Conservation (phyloP, 176 grass and related monocot genomes). For the Poa annua region DNA sequence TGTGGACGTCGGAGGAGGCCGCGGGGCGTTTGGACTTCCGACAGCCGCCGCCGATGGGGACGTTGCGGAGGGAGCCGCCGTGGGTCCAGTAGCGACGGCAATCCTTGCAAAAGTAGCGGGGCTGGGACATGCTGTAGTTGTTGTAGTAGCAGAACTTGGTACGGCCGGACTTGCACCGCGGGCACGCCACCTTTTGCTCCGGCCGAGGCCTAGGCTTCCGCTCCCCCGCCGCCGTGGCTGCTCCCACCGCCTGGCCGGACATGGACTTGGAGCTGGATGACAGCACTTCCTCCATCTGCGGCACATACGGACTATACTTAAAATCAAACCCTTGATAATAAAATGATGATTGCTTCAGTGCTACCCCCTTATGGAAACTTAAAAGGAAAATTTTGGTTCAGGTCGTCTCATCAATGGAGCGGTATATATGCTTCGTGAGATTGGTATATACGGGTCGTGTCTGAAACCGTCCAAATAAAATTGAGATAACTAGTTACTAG, state of each 20-base stretch:
- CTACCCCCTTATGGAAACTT: too few relatives aligned
- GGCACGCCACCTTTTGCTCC: constrained; percentile 51
- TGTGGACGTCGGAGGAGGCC: background rate
- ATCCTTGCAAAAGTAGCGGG: constrained; percentile 58
- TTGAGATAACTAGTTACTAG: background rate
- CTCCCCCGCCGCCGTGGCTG: background rate
- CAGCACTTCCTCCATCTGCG: constrained; percentile 3
- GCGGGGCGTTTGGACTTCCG: constrained; percentile 38
- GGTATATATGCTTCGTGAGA: too few relatives aligned
- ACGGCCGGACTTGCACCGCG: constrained; percentile 57
- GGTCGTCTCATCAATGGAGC: too few relatives aligned
- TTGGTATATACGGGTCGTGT: too few relatives aligned
- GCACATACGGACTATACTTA: background rate
- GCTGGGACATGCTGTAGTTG: constrained; percentile 68
- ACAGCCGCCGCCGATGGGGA: constrained; percentile 44
- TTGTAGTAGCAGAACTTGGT: constrained; percentile 91
- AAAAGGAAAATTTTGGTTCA: too few relatives aligned
- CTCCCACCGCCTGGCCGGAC: background rate
- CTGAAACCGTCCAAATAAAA: too few relatives aligned
- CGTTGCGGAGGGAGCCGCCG: constrained; percentile 46
- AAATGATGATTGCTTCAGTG: too few relatives aligned
- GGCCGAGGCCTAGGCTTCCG: constrained; percentile 50
- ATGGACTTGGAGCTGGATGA: constrained; percentile 4
- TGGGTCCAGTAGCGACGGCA: constrained; percentile 62
- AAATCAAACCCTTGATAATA: background rate